Conservation (phyloP, 73 alveolate species). For the Symbiodinium natans region DNA sequence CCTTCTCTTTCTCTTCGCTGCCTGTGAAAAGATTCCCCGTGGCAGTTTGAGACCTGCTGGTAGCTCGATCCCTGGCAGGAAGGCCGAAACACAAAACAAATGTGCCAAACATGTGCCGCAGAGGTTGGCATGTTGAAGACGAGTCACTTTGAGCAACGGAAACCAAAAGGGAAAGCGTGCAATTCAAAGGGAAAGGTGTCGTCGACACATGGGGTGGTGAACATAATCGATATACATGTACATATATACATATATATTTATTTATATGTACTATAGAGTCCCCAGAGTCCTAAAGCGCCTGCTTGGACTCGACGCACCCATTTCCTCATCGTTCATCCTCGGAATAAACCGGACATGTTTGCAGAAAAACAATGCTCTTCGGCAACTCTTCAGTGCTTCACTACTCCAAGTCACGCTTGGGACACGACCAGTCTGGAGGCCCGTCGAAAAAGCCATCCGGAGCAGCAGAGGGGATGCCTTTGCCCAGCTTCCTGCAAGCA, state of each 20-base stretch:
- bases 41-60: neutral
- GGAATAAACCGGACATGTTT: neutral
- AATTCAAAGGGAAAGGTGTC: too few relatives aligned
- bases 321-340: slow-evolving; percentile 82
- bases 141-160: too few relatives aligned
- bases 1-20: neutral
- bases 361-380: neutral
- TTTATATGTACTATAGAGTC: too few relatives aligned
- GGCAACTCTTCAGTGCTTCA: neutral
- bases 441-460: slow-evolving; percentile 72
- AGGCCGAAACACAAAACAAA: too few relatives aligned
- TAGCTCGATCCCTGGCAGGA: too few relatives aligned
- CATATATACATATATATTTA: too few relatives aligned
- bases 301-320: neutral
- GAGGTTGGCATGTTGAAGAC: too few relatives aligned
- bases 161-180: too few relatives aligned
- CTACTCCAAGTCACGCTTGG: neutral
- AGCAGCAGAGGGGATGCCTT: slow-evolving; percentile 75
- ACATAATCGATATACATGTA: too few relatives aligned
- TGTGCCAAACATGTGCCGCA: too few relatives aligned
- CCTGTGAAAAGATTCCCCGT: neutral
- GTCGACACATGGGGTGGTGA: too few relatives aligned
- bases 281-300: neutral
- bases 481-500: slow-evolving; percentile 51
- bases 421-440: slow-evolving; percentile 59